Conservation (phyloP, 352 stramenopile genomes). For the Phytophthora hibernalis region DNA sequence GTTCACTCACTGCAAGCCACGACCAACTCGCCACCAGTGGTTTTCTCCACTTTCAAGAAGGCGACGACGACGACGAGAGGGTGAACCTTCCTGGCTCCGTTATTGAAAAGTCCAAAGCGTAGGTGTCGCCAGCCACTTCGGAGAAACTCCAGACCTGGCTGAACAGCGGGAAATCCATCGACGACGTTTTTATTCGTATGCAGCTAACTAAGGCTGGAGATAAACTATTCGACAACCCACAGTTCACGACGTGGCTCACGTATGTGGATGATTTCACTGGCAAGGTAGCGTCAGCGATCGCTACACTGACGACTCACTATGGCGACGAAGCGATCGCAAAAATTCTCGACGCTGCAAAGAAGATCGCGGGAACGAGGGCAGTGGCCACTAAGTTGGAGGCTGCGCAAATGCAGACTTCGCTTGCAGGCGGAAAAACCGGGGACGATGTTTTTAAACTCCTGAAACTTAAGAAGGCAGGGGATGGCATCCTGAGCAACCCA, state of each 20-base stretch:
- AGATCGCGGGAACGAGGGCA: neutral
- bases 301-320: neutral
- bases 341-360: neutral
- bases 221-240: slow-evolving; percentile 5
- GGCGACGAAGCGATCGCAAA: neutral
- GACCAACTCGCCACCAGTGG: neutral
- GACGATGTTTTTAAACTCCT: no score
- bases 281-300: no score
- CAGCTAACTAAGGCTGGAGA: neutral
- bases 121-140: neutral
- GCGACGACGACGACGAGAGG: neutral
- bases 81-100: neutral
- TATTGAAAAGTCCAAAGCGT: neutral
- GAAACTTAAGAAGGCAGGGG: no score
- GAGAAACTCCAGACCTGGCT: neutral
- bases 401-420: neutral
- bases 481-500: no score
- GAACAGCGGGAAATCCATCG: neutral
- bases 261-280: slow-evolving; percentile 1
- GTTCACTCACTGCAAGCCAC: neutral
- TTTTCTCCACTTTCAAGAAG: neutral
- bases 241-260: neutral
- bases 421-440: neutral
- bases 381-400: neutral
- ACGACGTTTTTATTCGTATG: slow-evolving; percentile 5